Evolutionary conservation across 192 early-diverging fungal species (phyloP).

Genomic region (Umbelopsis ramanniana): DNA sequence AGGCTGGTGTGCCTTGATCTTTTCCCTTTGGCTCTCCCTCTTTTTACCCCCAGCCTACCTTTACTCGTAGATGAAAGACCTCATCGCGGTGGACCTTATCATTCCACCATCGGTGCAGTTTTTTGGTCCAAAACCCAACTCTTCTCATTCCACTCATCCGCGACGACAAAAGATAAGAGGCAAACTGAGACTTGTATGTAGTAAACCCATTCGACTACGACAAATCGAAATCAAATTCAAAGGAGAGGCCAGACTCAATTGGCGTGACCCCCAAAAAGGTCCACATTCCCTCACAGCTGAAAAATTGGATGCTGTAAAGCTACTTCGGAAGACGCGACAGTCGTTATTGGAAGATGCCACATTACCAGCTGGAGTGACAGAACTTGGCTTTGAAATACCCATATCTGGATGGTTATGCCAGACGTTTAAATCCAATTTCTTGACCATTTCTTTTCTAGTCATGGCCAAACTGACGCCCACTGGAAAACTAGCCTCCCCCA

Average conservation of each 20-base stretch:
- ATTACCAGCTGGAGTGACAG: constrained; percentile 34
- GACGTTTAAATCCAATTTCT: constrained; percentile 26
- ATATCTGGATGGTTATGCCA: constrained; percentile 36
- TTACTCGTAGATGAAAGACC: constrained; percentile 26
- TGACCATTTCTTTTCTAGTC: constrained; percentile 25
- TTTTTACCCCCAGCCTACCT: neutral
- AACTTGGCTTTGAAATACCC: constrained; percentile 39
- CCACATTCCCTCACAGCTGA: constrained; percentile 13
- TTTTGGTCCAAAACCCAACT: constrained; percentile 22
- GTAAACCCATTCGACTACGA: constrained; percentile 29
- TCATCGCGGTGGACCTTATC: constrained; percentile 34
- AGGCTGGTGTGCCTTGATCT: neutral
- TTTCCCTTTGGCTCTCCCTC: neutral
- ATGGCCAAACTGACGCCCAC: constrained; percentile 26
- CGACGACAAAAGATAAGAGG: constrained; percentile 40
- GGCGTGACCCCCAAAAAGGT: constrained; percentile 28
- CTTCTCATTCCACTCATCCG: constrained; percentile 26
- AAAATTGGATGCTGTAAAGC: constrained; percentile 27
- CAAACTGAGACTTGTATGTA: constrained; percentile 36
- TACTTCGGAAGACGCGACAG: constrained; percentile 29
- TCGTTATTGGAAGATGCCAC: constrained; percentile 30
- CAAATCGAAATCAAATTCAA: constrained; percentile 37
- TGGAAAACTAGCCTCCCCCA: constrained; percentile 32
- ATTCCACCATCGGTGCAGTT: constrained; percentile 27
- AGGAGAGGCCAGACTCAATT: constrained; percentile 27